phyloP scores from a whole-genome alignment of 2,329 filamentous ascomycete genomes.

The Colletotrichum plurivorum region DNA sequence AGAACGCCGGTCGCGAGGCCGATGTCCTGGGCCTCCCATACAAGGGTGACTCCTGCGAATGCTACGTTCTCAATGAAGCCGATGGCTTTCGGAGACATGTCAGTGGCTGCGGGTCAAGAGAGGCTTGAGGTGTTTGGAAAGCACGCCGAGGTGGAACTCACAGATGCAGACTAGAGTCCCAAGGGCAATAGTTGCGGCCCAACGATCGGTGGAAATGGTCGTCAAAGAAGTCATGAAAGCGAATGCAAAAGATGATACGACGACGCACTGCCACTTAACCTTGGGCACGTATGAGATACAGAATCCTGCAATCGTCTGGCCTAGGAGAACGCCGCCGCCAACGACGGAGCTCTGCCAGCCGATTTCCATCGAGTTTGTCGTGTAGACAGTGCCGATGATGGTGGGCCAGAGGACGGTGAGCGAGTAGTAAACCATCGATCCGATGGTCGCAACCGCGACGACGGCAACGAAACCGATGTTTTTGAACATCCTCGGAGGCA shows the following conservation, averaged over 20 bases:
- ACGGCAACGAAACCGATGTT: constrained; percentile 57
- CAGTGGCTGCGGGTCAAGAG: constrained; percentile 6
- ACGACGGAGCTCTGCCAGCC: constrained; percentile 59
- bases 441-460: constrained; percentile 54
- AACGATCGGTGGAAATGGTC: constrained; percentile 46
- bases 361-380: constrained; percentile 52
- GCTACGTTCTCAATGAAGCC: constrained; percentile 57
- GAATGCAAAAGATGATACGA: constrained; percentile 48
- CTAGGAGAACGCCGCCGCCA: constrained; percentile 57
- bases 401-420: constrained; percentile 61
- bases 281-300: constrained; percentile 53
- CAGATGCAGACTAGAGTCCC: constrained; percentile 48
- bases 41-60: constrained; percentile 59
- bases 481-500: constrained; percentile 59
- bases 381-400: constrained; percentile 58
- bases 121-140: background rate
- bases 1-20: constrained; percentile 60
- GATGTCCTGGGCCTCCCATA: constrained; percentile 62
- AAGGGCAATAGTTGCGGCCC: constrained; percentile 50
- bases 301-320: constrained; percentile 54
- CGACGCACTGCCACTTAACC: constrained; percentile 52
- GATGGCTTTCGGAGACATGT: constrained; percentile 43
- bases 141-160: constrained; percentile 6
- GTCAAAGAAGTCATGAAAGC: constrained; percentile 52
- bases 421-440: constrained; percentile 61